phyloP scores from a whole-genome alignment of 495 filamentous ascomycete species.

The Penicillium steckii region DNA sequence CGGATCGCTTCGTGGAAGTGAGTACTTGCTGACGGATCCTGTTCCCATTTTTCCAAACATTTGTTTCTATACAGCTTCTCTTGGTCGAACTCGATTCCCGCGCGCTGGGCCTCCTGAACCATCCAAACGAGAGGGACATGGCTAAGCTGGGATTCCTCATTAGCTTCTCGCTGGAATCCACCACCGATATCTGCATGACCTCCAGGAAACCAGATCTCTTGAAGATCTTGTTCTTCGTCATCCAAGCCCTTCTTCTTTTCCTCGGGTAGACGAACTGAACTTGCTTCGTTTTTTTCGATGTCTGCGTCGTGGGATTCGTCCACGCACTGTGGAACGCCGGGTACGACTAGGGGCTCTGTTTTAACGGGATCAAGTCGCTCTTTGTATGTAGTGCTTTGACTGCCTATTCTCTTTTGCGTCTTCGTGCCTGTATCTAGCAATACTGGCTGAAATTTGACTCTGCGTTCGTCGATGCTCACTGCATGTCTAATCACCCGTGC shows the following conservation, averaged over 20 bases:
- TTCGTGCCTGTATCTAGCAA: constrained; percentile 1
- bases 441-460: constrained; percentile 41
- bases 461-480: constrained; percentile 44
- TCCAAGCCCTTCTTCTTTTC: not conserved
- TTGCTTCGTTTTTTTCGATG: not conserved
- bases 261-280: not conserved
- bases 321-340: not conserved
- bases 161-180: constrained; percentile 25
- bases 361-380: not conserved
- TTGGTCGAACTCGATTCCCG: constrained; percentile 62
- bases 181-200: constrained; percentile 46
- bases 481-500: constrained; percentile 41
- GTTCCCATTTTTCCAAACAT: constrained; percentile 37
- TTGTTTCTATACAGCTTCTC: constrained; percentile 56
- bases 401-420: no score
- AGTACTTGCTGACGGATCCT: not conserved
- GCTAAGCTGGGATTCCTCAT: constrained; percentile 52
- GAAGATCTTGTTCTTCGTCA: constrained; percentile 19
- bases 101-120: constrained; percentile 65
- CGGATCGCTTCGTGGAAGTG: not conserved
- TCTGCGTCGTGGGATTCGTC: not conserved
- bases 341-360: not conserved
- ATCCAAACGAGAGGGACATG: constrained; percentile 73
- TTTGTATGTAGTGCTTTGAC: not conserved
- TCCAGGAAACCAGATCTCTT: constrained; percentile 42